Evolutionary conservation across 192 early-diverging fungal species (phyloP), one percentile per base, ranked within the genome.

Genomic region (Coemansia sp.): DNA sequence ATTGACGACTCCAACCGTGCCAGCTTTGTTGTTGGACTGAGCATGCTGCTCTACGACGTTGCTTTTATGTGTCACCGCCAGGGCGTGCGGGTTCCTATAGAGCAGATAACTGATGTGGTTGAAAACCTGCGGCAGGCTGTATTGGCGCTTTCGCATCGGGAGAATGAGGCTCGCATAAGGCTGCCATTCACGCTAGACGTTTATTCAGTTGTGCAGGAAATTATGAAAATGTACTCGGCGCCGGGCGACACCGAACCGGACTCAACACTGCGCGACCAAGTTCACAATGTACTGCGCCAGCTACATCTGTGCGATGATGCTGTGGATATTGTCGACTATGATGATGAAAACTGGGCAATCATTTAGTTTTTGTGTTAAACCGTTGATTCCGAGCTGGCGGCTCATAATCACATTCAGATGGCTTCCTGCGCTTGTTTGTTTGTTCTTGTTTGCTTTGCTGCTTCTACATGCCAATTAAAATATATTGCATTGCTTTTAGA

Each of bases 271-370:
- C 57, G 65, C 29, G 33, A 54, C 19, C 78, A 72, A 33, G 73
- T 81, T 17, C 69, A 81, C 42, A 67, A 52, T 2, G 70, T 71
- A 30, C 54, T 81, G 59, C 65, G 73, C 11, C 58, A 59, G 2
- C 46, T 81, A 67, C 78, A 70, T 63, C 54, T 81, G 21, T 81
- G 78, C 59, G 78, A 81, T 63, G 78, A 81, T 67, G 67, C 78
- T 24, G 60, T 81, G 9, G 78, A 75, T 46, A 63, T 33, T 39
- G 59, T 68, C 6, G 78, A 81, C 31, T 60, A 59, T 57, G 78
- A 81, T 5, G 78, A 80, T 2, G 78, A 75, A 5, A 75, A 71
- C 59, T 81, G 78, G 78, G 70, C 78, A 4, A 63, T 80, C 39
- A 71, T 80, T 10, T 80, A 57, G 24, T 5, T 36, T 33, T 36